Conservation (phyloP, 2,329 filamentous ascomycete genomes). For the Phaeoacremonium minimum region DNA sequence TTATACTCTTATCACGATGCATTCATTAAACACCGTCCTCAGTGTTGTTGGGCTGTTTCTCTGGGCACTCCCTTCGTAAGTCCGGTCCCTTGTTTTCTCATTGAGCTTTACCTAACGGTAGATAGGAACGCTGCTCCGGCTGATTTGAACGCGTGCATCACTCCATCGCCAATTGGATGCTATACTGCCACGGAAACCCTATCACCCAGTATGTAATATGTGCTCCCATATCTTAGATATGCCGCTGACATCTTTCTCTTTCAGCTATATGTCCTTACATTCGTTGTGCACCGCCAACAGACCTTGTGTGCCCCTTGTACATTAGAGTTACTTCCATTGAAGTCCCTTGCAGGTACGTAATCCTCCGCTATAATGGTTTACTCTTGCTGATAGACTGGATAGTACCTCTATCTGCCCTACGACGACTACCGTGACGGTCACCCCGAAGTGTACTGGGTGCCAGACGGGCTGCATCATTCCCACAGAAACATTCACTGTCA, state of each 20-base stretch:
- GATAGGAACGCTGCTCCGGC: not conserved
- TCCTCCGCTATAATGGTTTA: not conserved
- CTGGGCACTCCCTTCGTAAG: not conserved
- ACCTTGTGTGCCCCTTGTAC: conserved; percentile 20
- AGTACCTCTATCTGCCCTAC: conserved; percentile 30
- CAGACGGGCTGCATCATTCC: conserved; percentile 17
- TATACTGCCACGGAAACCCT: conserved; percentile 18
- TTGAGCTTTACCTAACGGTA: not conserved
- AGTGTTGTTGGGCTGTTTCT: not conserved
- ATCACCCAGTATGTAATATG: conserved; percentile 8
- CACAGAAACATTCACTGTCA: conserved; percentile 13
- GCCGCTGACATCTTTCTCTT: not conserved
- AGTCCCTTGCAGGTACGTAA: conserved; percentile 24
- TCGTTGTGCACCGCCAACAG: conserved; percentile 9
- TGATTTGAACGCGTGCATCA: not conserved
- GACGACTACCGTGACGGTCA: conserved; percentile 22
- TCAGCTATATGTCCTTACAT: conserved; percentile 2
- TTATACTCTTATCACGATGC: not conserved
- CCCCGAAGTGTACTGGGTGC: conserved; percentile 17
- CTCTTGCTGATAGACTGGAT: not conserved
- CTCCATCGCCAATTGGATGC: conserved; percentile 13
- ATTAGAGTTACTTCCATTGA: conserved; percentile 23
- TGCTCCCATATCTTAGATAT: not conserved
- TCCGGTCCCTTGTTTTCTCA: not conserved
- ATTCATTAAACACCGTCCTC: not conserved